A percentile compares a stretch with the other conserved stretches of the same genome.
Evolutionary conservation across 1,139 yeast species (phyloP).

Genomic region (Yamadazyma kanchanaburiensis): DNA sequence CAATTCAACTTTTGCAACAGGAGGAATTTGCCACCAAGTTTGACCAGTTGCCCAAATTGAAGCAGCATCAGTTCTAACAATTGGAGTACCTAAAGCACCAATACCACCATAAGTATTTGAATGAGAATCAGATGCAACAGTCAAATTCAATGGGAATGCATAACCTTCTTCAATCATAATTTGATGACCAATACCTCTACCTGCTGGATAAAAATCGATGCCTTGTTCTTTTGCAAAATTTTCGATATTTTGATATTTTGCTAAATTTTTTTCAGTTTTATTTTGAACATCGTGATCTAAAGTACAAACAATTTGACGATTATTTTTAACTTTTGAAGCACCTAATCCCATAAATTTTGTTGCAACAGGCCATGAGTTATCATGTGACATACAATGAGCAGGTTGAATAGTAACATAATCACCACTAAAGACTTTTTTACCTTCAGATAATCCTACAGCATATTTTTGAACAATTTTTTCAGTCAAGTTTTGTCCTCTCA

Average conservation of each 20-base stretch:
- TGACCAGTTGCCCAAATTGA: conserved; percentile 99
- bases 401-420: conserved; percentile 95
- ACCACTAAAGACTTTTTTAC: conserved; percentile 76
- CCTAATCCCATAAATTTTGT: conserved; percentile 94
- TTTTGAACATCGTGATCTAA: conserved; percentile 98
- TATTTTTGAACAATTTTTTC: conserved; percentile 93
- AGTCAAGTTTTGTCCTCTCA: conserved; percentile 74
- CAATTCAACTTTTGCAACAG: conserved; percentile 91
- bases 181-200: conserved; percentile 98
- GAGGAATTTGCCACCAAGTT: conserved; percentile 99
- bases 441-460: conserved; percentile 75
- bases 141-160: conserved; percentile 88
- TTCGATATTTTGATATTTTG: conserved; percentile 85
- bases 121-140: conserved; percentile 97
- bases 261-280: conserved; percentile 79
- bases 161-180: conserved; percentile 99
- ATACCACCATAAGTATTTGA: conserved; percentile 97
- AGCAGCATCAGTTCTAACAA: conserved; percentile 98
- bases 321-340: conserved; percentile 76
- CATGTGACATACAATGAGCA: conserved; percentile 98
- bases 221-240: conserved; percentile 86
- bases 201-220: conserved; percentile 97
- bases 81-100: conserved; percentile 94
- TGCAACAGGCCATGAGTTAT: conserved; percentile 99
- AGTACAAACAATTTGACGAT: conserved; percentile 90